Percentiles rank a stretch among this genome's conserved stretches.
phyloP scores from a whole-genome alignment of 768 basidiomycete species.

The Mycena leptocephala region DNA sequence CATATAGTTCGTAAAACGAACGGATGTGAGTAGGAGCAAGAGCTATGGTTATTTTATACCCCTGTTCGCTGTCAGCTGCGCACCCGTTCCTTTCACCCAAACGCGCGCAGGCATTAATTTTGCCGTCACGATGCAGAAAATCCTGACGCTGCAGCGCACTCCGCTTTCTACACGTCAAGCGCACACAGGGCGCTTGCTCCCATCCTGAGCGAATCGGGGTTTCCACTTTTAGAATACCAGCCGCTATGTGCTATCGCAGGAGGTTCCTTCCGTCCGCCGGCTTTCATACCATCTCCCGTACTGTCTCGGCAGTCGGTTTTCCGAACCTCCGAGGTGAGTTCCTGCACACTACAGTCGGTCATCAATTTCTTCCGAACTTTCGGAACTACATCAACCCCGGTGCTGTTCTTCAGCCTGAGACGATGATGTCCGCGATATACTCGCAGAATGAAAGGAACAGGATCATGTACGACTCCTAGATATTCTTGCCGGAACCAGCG shows the following conservation, averaged over 20 bases:
- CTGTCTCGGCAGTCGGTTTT: background rate
- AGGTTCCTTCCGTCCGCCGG: background rate
- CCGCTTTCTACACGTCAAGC: too few relatives aligned
- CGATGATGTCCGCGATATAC: slow-evolving; percentile 1
- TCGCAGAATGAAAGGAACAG: background rate
- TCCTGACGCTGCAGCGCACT: too few relatives aligned
- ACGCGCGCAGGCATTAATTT: too few relatives aligned
- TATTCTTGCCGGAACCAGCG: too few relatives aligned
- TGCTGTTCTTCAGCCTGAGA: slow-evolving; percentile 2
- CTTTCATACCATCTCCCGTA: background rate
- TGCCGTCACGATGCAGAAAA: too few relatives aligned
- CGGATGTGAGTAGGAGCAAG: background rate
- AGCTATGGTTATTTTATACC: too few relatives aligned
- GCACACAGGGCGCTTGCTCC: too few relatives aligned
- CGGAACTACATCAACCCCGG: too few relatives aligned
- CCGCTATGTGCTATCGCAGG: background rate
- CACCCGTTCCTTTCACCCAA: too few relatives aligned
- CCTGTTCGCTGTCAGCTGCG: background rate
- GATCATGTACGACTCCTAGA: background rate
- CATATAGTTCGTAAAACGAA: too few relatives aligned
- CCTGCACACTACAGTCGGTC: background rate
- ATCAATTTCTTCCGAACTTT: background rate
- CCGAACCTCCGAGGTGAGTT: background rate
- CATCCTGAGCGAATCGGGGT: background rate
- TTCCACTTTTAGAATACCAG: background rate